Conservation (phyloP, 768 basidiomycete species). For the Russula griseocarnosa region DNA sequence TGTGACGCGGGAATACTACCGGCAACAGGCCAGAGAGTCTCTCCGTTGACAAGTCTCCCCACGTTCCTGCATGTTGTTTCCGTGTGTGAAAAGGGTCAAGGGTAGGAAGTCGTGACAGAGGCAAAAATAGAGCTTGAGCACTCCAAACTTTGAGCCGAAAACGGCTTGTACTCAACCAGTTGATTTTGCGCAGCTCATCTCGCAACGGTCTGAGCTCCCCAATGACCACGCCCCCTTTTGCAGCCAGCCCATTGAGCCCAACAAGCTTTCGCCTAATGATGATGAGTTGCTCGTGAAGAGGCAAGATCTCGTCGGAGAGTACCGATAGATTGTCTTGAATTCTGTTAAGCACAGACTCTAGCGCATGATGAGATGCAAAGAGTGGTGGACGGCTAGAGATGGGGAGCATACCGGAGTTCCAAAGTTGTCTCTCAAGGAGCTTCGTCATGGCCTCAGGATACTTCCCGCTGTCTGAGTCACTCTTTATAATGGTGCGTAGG, state of each 20-base stretch:
- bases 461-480: slow-evolving; percentile 77
- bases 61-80: slow-evolving; percentile 53
- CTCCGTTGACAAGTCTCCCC: slow-evolving; percentile 93
- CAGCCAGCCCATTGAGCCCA: slow-evolving; percentile 77
- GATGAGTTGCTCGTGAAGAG: slow-evolving; percentile 86
- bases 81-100: slow-evolving; percentile 28
- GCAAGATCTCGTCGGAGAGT: slow-evolving; percentile 84
- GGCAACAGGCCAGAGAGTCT: slow-evolving; percentile 88
- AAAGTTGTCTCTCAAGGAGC: slow-evolving; percentile 84
- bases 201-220: slow-evolving; percentile 84
- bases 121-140: slow-evolving; percentile 16
- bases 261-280: slow-evolving; percentile 85
- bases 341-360: slow-evolving; percentile 66
- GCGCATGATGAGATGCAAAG: background rate
- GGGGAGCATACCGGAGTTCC: slow-evolving; percentile 74
- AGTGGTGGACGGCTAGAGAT: background rate
- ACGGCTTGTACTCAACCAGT: slow-evolving; percentile 72
- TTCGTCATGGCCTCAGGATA: slow-evolving; percentile 85
- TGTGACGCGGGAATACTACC: slow-evolving; percentile 89
- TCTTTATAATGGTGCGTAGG: slow-evolving; percentile 79
- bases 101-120: slow-evolving; percentile 1
- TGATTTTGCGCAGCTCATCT: slow-evolving; percentile 92
- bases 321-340: slow-evolving; percentile 82
- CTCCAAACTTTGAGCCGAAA: slow-evolving; percentile 1
- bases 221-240: slow-evolving; percentile 81